Percentiles rank a stretch among this genome's conserved stretches.
Evolutionary conservation across 306 rosid species (phyloP).

Genomic region (Crotalaria pallida): DNA sequence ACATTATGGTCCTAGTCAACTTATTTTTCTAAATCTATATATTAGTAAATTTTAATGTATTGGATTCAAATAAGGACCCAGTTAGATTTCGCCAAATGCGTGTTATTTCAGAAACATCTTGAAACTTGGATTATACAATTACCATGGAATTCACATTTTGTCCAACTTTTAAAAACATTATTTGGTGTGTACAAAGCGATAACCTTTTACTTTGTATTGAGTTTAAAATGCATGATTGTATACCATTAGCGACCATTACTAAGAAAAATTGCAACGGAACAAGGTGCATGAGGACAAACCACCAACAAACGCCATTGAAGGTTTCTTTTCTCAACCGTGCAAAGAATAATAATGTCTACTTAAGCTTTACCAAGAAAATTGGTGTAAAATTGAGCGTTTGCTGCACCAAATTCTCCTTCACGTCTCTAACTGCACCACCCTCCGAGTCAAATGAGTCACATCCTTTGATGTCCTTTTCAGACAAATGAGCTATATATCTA

Average conservation of each 20-base stretch:
- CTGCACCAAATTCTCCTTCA: conserved; percentile 62
- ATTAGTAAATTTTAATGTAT: background rate
- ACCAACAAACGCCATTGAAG: conserved; percentile 43
- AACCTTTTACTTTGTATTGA: conserved; percentile 42
- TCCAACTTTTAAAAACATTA: conserved; percentile 13
- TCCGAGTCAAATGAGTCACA: conserved; percentile 51
- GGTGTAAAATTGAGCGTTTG: conserved; percentile 49
- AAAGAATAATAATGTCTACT: conserved; percentile 21
- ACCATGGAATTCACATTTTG: background rate
- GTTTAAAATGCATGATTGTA: conserved; percentile 12
- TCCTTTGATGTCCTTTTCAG: conserved; percentile 43
- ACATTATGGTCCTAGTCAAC: background rate
- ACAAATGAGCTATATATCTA: conserved; percentile 19
- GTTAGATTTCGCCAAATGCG: background rate
- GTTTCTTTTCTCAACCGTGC: conserved; percentile 63
- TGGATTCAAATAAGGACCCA: background rate
- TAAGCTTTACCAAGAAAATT: conserved; percentile 15
- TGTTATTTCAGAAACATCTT: background rate
- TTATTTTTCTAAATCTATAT: background rate
- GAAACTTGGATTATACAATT: background rate
- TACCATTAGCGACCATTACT: background rate
- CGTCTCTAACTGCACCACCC: conserved; percentile 75
- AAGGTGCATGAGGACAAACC: conserved; percentile 45
- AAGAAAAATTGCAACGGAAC: conserved; percentile 32
- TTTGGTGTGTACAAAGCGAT: conserved; percentile 29